Evolutionary conservation across 1,284 basidiomycete genomes (phyloP), one percentile per base, ranked within the genome.

Genomic region (Phylloboletellus chloephorus): DNA sequence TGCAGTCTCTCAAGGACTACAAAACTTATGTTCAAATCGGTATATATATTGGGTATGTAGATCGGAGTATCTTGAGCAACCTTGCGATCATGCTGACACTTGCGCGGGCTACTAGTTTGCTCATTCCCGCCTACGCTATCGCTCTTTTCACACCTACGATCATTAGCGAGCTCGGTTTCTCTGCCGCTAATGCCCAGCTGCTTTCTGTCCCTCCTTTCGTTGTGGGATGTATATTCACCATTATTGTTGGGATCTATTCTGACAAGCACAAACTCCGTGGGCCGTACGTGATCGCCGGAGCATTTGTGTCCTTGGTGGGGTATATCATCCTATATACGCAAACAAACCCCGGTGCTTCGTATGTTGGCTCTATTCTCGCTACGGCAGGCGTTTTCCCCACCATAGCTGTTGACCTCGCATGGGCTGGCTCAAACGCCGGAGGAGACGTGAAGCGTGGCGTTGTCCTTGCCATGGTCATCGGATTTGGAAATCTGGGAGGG

Each of bases 61-160:
- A 17, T n/a, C 10, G 10, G 7, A 31, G 9, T 15, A 22, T 31
- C n/a, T 23, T 23, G 13, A 13, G 10, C 15, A 6, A 20, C 8
- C 12, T 6, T 7, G 17, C 2, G 12, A 11, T n/a, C 19, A 2
- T 10, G 31, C 37, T 44, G 32, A 50, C n/a, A 41, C 46, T 51
- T 46, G 47, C 12, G 29, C 8, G 28, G 26, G n/a, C 48, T 52
- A 10, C 16, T 38, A 66, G 73, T 21, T 44, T 72, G 13, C 63
- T 79, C 40, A 58, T 74, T 37, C 72, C 79, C 6, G 57, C 77
- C 28, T 79, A 79, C 46, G 71, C 74, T 10, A 71, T 80, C 49
- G 69, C 78, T 23, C 66, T 81, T 33, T 82, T 81, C 48, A 67
- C 67, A 3, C 78, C 76, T 0, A 76, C 73, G 1, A 77, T 79